Evolutionary conservation across 1,284 basidiomycete genomes (phyloP), one percentile per base, ranked within the genome.

Genomic region (Ustilago cynodontis): DNA sequence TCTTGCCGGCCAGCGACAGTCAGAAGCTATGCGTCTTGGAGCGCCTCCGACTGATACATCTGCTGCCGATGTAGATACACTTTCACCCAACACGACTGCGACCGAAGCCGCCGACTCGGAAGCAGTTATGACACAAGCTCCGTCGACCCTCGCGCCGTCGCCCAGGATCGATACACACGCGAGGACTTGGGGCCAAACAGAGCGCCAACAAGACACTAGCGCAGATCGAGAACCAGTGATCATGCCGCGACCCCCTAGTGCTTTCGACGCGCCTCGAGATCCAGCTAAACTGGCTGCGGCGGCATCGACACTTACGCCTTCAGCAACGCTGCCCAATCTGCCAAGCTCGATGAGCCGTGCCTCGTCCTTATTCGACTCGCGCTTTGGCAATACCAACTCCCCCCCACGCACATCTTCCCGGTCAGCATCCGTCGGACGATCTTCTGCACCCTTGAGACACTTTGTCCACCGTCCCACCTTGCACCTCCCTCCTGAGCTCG

Each of bases 391-490:
- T 39, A 64, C 75, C n/a, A 60, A 55, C 22, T 77, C 75, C 51
- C 75, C 75, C 1, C 75, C 75, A 20, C 70, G 75, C 33, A 77
- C 75, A 26, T 77, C 75, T 4, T 77, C 75, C 1, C 53, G 75
- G 26, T 55, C 71, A 6, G 24, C 51, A 20, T 59, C 75, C 11
- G 22, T 31, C 14, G 35, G 43, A 31, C 66, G 70, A 24, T 64
- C 75, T 1, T 62, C 71, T 1, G 73, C 64, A 8, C 82, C 82
- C 16, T 75, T 85, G 69, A 80, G 84, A 26, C 83, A 86, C 70
- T 85, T 84, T 63, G 66, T 84, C 6, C 84, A 86, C 55, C 66
- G 76, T 18, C 83, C 83, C 0, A 65, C 80, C 4, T 59, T 86
- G 41, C 80, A 82, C 26, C 70, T 82, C 26, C 83, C 82, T 4